Conservation (phyloP, 495 filamentous ascomycete genomes). For the Chaetomium fimeti region DNA sequence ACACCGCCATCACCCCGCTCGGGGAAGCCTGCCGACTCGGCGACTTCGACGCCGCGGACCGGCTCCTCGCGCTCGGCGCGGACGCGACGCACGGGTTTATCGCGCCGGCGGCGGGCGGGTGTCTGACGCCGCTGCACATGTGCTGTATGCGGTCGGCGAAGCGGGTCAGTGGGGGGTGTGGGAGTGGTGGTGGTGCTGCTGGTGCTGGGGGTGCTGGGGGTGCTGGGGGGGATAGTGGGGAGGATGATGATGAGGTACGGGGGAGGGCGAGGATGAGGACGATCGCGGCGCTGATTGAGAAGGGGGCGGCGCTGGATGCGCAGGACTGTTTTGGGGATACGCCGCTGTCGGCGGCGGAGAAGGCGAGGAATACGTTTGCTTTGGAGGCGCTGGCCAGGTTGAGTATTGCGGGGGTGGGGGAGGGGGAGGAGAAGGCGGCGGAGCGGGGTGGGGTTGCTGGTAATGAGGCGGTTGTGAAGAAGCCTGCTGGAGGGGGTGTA, state of each 20-base stretch:
- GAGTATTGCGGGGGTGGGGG: conserved; percentile 24
- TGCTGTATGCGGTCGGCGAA: conserved; percentile 36
- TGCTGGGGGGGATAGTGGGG: conserved; percentile 11
- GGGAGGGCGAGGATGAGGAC: conserved; percentile 23
- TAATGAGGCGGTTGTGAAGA: not conserved
- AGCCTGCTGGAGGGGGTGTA: not conserved
- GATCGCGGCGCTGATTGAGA: conserved; percentile 33
- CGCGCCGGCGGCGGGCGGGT: conserved; percentile 15
- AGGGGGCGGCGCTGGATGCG: conserved; percentile 34
- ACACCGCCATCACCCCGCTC: conserved; percentile 37
- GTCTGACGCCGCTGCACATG: conserved; percentile 35
- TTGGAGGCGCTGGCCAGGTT: conserved; percentile 22
- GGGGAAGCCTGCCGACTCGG: conserved; percentile 40
- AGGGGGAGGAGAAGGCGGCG: not conserved
- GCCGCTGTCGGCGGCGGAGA: conserved; percentile 33
- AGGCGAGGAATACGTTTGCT: conserved; percentile 26
- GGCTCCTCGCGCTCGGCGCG: conserved; percentile 38
- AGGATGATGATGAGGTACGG: conserved; percentile 17
- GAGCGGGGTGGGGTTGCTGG: not conserved
- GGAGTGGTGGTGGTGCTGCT: too few relatives aligned
- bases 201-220: not conserved
- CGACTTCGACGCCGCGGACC: conserved; percentile 34
- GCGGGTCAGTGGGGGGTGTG: not conserved
- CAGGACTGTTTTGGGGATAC: conserved; percentile 35
- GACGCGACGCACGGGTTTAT: conserved; percentile 33